Evolutionary conservation across 352 stramenopile species (phyloP), one percentile per base, ranked within the genome.

Genomic region (Pythium sp.): DNA sequence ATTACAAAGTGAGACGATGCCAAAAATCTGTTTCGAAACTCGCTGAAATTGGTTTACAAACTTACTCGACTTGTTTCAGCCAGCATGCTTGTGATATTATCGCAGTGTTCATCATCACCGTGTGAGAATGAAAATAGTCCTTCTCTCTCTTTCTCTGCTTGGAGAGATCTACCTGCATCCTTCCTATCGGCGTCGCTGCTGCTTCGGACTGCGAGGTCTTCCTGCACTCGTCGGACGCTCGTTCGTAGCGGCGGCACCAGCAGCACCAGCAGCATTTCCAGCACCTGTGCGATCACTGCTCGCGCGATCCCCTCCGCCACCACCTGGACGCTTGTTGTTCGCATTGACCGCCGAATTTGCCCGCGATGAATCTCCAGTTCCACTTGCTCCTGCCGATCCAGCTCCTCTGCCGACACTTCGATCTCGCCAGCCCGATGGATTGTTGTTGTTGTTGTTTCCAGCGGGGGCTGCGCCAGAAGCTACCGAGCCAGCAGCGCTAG

Each of bases 121-220:
- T 51, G 43, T 8, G 43, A 51, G 18, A 51, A 49, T 49, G 15
- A 2, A 22, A 43, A 49, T 20, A 5, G 15, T n/a, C 41, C 14
- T 9, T 28, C 47, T 12, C 9, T 56, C 49, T 30, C 9, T 30
- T 5, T 46, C 38, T 46, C 38, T 46, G 38, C 38, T 46, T 14
- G 15, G 38, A 46, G 14, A 46, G 12, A 46, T 46, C 38, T 18
- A 46, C 12, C 38, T 46, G 15, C 38, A 7, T 20, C 5, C 12
- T 20, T 12, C 9, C 70, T 84, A 84, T 77, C 77, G 69, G 62
- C 79, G 76, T 20, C 79, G 79, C 43, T 82, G 76, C 49, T 84
- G 76, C 59, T 86, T 86, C 12, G 79, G 79, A 59, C 79, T 86
- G 18, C 77, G 77, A 11, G 77, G 73, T 41, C 77, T 49, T 24